These are phyloP conservation scores for Claviceps sp. DNA, from an alignment of 2,329 filamentous ascomycete species.

Conservation along the genomic window DNA sequence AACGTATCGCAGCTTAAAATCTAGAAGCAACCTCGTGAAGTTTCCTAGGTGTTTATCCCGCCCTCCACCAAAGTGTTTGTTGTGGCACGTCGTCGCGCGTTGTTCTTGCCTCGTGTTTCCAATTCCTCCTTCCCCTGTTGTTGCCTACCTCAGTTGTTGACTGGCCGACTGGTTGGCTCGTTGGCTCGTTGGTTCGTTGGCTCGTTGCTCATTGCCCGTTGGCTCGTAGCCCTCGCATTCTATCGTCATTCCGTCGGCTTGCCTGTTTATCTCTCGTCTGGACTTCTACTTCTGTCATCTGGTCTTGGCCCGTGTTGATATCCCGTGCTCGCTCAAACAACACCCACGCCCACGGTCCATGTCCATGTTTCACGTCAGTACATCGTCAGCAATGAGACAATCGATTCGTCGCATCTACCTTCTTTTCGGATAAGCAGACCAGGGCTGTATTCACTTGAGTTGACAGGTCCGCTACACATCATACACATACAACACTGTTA, in stretches of 20 bases:
- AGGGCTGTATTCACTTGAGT: background rate
- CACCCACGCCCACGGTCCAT: background rate
- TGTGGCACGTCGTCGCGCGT: background rate
- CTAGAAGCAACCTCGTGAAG: too few species aligned
- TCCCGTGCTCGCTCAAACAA: background rate
- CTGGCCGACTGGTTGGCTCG: too few species aligned
- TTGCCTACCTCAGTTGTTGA: background rate
- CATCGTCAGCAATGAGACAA: constrained; percentile 1
- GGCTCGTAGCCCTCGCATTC: background rate
- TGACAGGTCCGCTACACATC: background rate
- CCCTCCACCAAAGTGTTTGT: background rate
- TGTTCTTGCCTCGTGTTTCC: background rate
- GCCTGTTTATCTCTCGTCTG: background rate
- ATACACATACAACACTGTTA: background rate
- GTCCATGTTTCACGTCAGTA: background rate
- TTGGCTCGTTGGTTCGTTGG: background rate
- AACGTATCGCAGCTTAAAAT: too few species aligned
- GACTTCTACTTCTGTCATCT: background rate
- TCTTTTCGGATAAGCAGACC: constrained; percentile 2
- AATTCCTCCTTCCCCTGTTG: background rate
- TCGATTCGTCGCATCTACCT: background rate
- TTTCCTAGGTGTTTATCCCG: background rate
- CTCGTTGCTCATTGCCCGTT: background rate
- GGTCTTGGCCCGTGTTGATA: background rate
- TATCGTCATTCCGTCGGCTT: background rate